Percentiles rank a stretch among this genome's conserved stretches.
Conservation (phyloP, 2,329 filamentous ascomycete genomes). For the Botrytis byssoidea region DNA sequence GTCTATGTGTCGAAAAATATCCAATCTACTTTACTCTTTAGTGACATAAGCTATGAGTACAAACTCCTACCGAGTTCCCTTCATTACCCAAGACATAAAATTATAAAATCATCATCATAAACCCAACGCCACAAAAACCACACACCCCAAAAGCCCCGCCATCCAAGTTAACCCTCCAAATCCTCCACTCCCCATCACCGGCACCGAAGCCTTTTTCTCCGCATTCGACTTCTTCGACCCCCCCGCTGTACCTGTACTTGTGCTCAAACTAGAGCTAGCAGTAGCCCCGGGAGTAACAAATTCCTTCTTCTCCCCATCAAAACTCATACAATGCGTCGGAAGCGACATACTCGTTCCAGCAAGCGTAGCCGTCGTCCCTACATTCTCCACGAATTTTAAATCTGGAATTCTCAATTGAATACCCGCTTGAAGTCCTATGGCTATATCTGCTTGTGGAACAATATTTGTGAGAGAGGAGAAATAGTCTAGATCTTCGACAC, state of each 20-base stretch:
- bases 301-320: neutral
- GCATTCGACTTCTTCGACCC: neutral
- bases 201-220: neutral
- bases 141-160: neutral
- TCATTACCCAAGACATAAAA: neutral
- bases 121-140: neutral
- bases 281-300: constrained; percentile 6
- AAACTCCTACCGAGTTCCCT: neutral
- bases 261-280: neutral
- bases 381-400: neutral
- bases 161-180: neutral
- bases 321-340: constrained; percentile 16
- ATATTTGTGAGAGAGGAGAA: constrained; percentile 15
- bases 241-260: neutral
- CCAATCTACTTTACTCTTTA: neutral
- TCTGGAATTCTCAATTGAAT: neutral
- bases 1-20: rapidly evolving
- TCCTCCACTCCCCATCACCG: neutral
- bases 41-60: neutral
- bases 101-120: neutral
- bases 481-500: neutral
- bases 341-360: neutral
- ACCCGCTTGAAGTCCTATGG: neutral
- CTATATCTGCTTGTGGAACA: constrained; percentile 6
- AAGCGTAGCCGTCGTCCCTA: neutral